Evolutionary conservation across 208 protist species (phyloP), one percentile per base, ranked within the genome.

Genomic region (Wallacemonas sp.): DNA sequence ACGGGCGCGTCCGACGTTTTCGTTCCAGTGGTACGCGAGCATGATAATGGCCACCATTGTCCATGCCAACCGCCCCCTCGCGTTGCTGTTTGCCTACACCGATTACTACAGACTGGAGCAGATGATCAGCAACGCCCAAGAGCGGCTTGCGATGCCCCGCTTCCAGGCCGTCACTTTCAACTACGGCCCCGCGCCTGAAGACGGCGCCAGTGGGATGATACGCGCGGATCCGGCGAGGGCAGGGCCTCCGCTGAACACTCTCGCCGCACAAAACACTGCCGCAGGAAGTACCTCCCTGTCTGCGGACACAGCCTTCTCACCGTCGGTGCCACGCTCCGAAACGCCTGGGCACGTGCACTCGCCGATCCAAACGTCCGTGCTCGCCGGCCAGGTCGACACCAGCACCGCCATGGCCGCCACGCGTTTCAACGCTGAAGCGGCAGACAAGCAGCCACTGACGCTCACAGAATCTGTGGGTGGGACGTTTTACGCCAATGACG

Each of bases 281-380:
- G 0, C 16, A 5, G 52, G 26, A 8, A 58, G 52, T n/a, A 1
- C 52, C 52, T 58, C 52, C 4, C 12, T 58, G 52, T 41, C 52
- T 16, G 52, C 29, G 17, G 52, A 58, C 52, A 58, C 52, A 4
- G 52, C 19, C 52, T 58, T 58, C 52, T 58, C 52, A 8, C 52
- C 52, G 4, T 58, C 52, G 2, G 14, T 39, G 30, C 24, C 52
- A 8, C 52, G 52, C 30, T 58, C 52, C 12, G 52, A 58, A 2
- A 23, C 52, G 19, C 52, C 52, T 19, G 52, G 52, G 0, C 1
- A 39, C 32, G 52, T 58, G 30, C 52, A 58, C 32, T 58, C 52
- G 14, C 52, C 52, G 3, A 14, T 41, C n/a, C 52, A 58, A n/a
- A 38, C 19, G 29, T 9, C 52, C 29, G 30, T 30, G 30, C 52